Conservation (phyloP, 2,329 filamentous ascomycete species). For the Fusarium dlaminii region DNA sequence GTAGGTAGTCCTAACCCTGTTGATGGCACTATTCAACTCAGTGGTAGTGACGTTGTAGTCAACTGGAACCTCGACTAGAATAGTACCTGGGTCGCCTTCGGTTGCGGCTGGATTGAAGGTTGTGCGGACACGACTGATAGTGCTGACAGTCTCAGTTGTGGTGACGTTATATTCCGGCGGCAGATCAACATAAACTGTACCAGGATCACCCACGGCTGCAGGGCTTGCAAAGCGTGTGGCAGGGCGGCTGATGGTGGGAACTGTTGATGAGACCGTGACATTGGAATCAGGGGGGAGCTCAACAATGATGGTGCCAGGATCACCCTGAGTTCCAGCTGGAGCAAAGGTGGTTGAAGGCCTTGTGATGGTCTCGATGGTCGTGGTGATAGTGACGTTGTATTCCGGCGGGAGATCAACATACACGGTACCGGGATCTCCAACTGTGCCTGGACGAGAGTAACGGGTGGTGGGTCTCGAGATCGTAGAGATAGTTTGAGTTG, state of each 20-base stretch:
- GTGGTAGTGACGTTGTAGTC: constrained; percentile 15
- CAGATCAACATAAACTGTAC: constrained; percentile 1
- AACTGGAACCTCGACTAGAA: neutral
- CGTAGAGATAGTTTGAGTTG: neutral
- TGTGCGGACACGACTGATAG: neutral
- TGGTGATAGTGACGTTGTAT: constrained; percentile 12
- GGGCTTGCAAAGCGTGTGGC: constrained; percentile 2
- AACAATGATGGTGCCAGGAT: constrained; percentile 15
- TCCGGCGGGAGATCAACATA: constrained; percentile 5
- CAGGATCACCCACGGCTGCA: neutral
- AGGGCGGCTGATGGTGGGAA: constrained; percentile 1
- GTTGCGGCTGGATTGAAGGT: constrained; percentile 9
- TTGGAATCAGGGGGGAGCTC: constrained; percentile 12
- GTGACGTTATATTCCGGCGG: constrained; percentile 6
- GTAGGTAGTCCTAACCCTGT: neutral
- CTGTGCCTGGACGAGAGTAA: neutral
- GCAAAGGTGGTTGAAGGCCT: constrained; percentile 2
- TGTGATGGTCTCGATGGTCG: constrained; percentile 4
- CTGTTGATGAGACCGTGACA: neutral
- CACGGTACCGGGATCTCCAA: constrained; percentile 12
- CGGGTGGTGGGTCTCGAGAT: constrained; percentile 10
- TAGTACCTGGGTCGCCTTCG: constrained; percentile 11
- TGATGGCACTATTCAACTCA: neutral
- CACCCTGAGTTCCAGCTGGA: constrained; percentile 1
- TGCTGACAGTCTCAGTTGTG: neutral